Evolutionary conservation across 2,329 filamentous ascomycete species (phyloP), one percentile per base, ranked within the genome.

Genomic region (Trichophyton verrucosum): DNA sequence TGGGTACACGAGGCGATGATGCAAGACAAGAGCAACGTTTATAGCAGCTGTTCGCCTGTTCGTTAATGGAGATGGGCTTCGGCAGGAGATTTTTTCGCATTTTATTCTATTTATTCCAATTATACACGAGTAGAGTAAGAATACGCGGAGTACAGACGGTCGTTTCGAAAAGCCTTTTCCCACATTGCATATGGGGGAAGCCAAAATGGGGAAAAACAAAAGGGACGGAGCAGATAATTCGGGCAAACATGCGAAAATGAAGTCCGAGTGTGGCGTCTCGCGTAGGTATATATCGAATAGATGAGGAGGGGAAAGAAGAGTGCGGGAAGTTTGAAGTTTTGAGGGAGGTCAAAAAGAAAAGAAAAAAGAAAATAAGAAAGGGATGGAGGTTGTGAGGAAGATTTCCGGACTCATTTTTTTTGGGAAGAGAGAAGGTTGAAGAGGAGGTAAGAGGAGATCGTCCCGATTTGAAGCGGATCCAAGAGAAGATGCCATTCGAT

Each of bases 91-190:
- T 55, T 20, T 55, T 36, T 55, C 5, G 33, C 11, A 33, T 55
- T 55, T 55, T 55, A n/a, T 55, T 55, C 49, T 33, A 55, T 36
- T 55, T n/a, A 20, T 55, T 55, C 49, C 49, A 55, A n/a, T 55
- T 55, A 55, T 55, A 55, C 49, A 55, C 24, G 49, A 55, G 49
- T 55, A 33, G 49, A 55, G 49, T 55, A 55, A 55, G 30, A n/a
- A 27, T 55, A 55, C 49, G 30, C 30, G 49, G 24, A 33, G 24
- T 49, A 49, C 46, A 24, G 46, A 27, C 9, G 20, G 20, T 27
- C 24, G 17, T 33, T 49, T 55, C 49, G n/a, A 55, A 27, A 55
- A 55, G 33, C 46, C 46, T 49, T 4, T 27, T 27, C 46, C 20
- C 44, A 49, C 46, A 55, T 33, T 22, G 22, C 46, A 33, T 33